phyloP scores from a whole-genome alignment of 2,329 filamentous ascomycete species.

The Chaetomium globosum region DNA sequence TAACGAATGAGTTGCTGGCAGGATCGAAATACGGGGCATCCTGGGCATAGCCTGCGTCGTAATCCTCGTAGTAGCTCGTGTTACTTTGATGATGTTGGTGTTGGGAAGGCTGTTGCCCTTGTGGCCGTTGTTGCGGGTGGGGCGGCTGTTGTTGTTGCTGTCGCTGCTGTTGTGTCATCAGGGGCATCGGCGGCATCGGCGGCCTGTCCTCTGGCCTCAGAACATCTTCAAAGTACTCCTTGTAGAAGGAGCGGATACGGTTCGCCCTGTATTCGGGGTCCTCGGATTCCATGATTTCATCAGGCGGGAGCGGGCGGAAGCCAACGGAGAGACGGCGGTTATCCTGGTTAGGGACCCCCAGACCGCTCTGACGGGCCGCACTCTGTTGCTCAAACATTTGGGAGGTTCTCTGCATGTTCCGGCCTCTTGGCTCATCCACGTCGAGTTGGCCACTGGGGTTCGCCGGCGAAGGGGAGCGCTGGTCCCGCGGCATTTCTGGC shows the following conservation, averaged over 20 bases:
- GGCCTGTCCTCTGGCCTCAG: constrained; percentile 53
- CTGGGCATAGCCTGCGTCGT: constrained; percentile 69
- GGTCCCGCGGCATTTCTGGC: constrained; percentile 25
- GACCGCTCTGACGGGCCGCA: constrained; percentile 40
- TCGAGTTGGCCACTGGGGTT: constrained; percentile 34
- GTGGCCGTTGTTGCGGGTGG: constrained; percentile 36
- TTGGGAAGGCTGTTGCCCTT: constrained; percentile 6
- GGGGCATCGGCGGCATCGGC: constrained; percentile 44
- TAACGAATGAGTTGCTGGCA: constrained; percentile 70
- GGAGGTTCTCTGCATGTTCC: constrained; percentile 41
- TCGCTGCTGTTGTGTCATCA: constrained; percentile 35
- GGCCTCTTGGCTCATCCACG: constrained; percentile 43
- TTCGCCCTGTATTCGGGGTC: constrained; percentile 94
- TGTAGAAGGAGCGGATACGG: constrained; percentile 97
- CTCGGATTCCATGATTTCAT: constrained; percentile 76
- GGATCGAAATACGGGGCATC: constrained; percentile 70
- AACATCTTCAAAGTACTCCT: constrained; percentile 96
- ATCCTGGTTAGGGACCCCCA: constrained; percentile 59
- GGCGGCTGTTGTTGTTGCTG: constrained; percentile 28
- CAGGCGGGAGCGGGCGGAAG: constrained; percentile 83
- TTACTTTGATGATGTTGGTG: constrained; percentile 27
- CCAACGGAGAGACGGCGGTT: constrained; percentile 67
- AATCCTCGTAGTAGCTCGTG: constrained; percentile 68
- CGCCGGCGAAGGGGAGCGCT: constrained; percentile 27
- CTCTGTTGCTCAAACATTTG: constrained; percentile 40